Conservation (phyloP, 495 filamentous ascomycete genomes). For the Trichoderma gamsii region DNA sequence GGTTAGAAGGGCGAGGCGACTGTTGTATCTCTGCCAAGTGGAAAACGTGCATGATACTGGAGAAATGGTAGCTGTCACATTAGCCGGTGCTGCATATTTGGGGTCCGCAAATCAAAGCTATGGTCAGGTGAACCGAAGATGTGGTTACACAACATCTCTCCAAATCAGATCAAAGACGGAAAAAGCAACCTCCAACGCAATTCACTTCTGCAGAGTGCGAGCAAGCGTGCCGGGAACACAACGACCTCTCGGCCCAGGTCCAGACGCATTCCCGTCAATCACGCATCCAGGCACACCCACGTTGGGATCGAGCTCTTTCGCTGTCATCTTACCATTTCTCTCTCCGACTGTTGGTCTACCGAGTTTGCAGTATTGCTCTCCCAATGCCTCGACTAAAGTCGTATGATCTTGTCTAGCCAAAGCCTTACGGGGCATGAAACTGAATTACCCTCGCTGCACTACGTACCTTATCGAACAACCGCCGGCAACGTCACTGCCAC, state of each 20-base stretch:
- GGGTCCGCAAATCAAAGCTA: not conserved
- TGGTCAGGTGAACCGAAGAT: not conserved
- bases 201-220: not conserved
- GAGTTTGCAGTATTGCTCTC: too few species aligned
- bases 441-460: too few species aligned
- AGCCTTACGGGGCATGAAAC: too few species aligned
- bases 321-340: not conserved
- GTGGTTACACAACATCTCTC: slow-evolving; percentile 2
- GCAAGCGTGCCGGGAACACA: not conserved
- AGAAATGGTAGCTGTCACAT: not conserved
- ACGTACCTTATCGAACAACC: too few species aligned
- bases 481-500: too few species aligned
- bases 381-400: too few species aligned
- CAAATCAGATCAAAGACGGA: not conserved
- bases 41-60: not conserved
- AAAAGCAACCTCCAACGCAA: not conserved
- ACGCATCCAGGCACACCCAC: not conserved
- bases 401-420: too few species aligned
- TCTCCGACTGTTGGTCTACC: too few species aligned
- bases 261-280: not conserved
- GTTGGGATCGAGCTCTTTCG: not conserved
- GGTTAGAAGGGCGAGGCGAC: not conserved
- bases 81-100: not conserved
- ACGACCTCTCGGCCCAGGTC: too few species aligned
- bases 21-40: not conserved